phyloP scores from a whole-genome alignment of 768 basidiomycete genomes.

The Pholiota molesta region DNA sequence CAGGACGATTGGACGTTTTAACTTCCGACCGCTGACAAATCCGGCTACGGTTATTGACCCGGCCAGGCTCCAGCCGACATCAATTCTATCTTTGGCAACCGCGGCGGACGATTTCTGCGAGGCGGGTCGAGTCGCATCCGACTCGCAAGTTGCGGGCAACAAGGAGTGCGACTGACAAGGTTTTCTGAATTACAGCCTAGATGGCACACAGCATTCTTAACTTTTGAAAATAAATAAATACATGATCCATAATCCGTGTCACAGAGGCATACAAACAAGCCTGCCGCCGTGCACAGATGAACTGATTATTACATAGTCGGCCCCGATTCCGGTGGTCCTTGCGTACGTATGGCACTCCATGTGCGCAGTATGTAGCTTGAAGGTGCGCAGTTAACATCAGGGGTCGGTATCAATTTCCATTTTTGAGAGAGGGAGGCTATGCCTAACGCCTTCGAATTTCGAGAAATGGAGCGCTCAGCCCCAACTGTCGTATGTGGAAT shows the following conservation, averaged over 20 bases:
- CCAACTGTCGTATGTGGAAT: not conserved
- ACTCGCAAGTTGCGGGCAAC: not conserved
- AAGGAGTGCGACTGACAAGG: too few relatives aligned
- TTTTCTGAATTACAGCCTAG: too few relatives aligned
- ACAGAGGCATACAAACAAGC: too few relatives aligned
- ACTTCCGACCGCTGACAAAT: too few relatives aligned
- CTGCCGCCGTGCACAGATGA: too few relatives aligned
- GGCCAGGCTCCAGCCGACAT: not conserved
- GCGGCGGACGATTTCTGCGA: not conserved
- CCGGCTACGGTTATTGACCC: not conserved
- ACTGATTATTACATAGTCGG: too few relatives aligned
- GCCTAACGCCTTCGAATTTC: not conserved
- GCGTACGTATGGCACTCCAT: not conserved
- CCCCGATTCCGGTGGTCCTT: too few relatives aligned
- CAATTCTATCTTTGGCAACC: not conserved
- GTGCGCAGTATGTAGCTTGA: not conserved
- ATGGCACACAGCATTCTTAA: too few relatives aligned
- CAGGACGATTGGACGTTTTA: too few relatives aligned
- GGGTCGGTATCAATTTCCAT: not conserved
- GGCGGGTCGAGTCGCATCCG: not conserved
- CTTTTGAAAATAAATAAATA: too few relatives aligned
- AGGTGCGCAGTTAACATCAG: not conserved
- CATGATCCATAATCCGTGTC: too few relatives aligned
- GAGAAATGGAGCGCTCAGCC: not conserved
- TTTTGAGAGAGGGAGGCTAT: not conserved